Base-by-base conservation (phyloP, 805 yeast genomes). In the Candida montana region DNA sequence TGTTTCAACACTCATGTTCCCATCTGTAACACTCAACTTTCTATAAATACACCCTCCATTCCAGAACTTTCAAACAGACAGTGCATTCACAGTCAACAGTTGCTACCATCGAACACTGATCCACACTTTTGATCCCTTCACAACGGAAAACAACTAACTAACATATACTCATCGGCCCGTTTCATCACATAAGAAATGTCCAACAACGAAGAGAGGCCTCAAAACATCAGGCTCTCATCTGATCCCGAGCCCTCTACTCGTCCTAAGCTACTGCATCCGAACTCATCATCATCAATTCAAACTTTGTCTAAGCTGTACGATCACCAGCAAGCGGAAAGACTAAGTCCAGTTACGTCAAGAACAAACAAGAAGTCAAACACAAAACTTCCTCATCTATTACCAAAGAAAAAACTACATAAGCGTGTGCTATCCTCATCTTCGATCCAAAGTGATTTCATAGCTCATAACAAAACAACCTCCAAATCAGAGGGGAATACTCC, bases 231-330 rank as follows among this genome's bases (percentile, higher is more conserved):
- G 11, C 13, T 26, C 7, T 26, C 34, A 18, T 18, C 34, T 9
- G 24, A 24, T 31, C 29, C 29, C 5, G 29, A 13, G 12, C n/a
- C 5, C 10, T 29, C 31, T 5, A n/a, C 32, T 15, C 28, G 39
- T 29, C 27, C 42, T 6, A 21, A 20, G 9, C 20, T 44, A n/a
- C 40, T 39, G 13, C 41, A 37, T 26, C 37, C 37, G 17, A 18
- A 18, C 11, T 55, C 59, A 7, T 39, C 55, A 7, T 47, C 58
- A 11, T 51, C 55, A 35, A 53, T 56, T 7, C 44, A 52, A 39
- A 54, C 59, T 13, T 39, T 56, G 33, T 56, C 59, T 6, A 53
- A 48, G 37, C 23, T 56, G 24, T 52, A 54, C 37, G 49, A 52
- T 19, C 54, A 46, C 28, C 47, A 44, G 18, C 48, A 46, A 28